Conservation (phyloP, 192 early-diverging fungal genomes). For the Helicostylum pulchrum region DNA sequence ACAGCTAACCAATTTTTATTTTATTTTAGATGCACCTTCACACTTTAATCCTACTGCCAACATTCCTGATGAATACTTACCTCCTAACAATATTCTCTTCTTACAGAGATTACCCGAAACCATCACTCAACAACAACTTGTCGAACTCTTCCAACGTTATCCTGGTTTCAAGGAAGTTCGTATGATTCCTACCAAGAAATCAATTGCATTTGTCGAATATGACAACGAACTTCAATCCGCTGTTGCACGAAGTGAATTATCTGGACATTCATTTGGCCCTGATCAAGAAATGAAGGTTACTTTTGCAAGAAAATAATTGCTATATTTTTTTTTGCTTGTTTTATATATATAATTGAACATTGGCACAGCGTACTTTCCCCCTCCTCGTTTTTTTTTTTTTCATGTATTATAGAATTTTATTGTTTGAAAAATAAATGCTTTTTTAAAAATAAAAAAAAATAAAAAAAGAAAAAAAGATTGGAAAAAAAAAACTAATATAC, state of each 20-base stretch:
- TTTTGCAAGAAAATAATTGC: conserved; percentile 70
- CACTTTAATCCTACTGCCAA: conserved; percentile 25
- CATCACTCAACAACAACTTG: conserved; percentile 59
- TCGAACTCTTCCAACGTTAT: conserved; percentile 69
- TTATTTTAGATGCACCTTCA: neutral
- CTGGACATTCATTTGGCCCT: conserved; percentile 59
- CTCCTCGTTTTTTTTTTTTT: neutral
- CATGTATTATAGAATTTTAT: conserved; percentile 14
- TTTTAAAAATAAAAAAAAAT: too few relatives aligned
- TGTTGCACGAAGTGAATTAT: conserved; percentile 71
- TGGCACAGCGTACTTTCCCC: conserved; percentile 1
- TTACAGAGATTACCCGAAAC: conserved; percentile 81
- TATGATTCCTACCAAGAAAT: conserved; percentile 84
- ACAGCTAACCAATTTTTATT: neutral
- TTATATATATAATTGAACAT: conserved; percentile 2
- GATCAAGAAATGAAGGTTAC: conserved; percentile 79
- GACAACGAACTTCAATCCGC: conserved; percentile 79
- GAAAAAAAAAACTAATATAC: neutral
- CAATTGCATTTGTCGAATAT: conserved; percentile 97
- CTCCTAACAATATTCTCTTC: conserved; percentile 94
- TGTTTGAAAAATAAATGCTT: neutral
- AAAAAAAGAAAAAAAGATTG: neutral
- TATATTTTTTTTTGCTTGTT: neutral
- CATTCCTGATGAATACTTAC: conserved; percentile 70
- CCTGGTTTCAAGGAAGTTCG: conserved; percentile 96